phyloP scores from a whole-genome alignment of 108 stramenopile species.

The Cyclotella cryptica region DNA sequence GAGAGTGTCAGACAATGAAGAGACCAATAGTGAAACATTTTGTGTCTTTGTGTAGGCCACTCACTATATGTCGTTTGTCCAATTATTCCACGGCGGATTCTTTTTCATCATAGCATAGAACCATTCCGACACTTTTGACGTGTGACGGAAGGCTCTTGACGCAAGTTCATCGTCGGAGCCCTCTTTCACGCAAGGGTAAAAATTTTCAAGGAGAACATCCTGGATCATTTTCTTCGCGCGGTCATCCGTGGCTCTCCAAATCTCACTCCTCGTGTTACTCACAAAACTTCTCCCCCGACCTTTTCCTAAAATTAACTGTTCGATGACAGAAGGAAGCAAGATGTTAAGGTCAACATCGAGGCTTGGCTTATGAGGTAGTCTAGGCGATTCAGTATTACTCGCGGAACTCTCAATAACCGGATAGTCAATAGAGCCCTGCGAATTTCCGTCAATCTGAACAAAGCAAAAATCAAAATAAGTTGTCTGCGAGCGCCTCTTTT shows the following conservation, averaged over 20 bases:
- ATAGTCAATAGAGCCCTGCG: slow-evolving; percentile 10
- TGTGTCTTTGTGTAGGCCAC: not conserved
- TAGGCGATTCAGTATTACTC: not conserved
- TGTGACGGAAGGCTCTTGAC: slow-evolving; percentile 36
- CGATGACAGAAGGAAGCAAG: slow-evolving; percentile 67
- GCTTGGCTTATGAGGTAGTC: slow-evolving; percentile 62
- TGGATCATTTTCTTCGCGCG: slow-evolving; percentile 58
- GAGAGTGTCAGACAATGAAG: not conserved
- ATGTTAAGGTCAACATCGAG: slow-evolving; percentile 72
- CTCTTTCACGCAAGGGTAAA: slow-evolving; percentile 54
- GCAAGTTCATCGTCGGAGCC: slow-evolving; percentile 40
- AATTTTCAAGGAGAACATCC: slow-evolving; percentile 63
- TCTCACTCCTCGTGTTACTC: slow-evolving; percentile 59
- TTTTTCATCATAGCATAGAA: slow-evolving; percentile 79
- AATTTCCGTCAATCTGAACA: slow-evolving; percentile 29
- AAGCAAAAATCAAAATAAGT: not conserved
- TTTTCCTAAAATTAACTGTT: slow-evolving; percentile 77
- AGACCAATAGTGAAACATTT: not conserved
- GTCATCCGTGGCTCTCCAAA: slow-evolving; percentile 66
- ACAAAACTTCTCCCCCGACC: slow-evolving; percentile 70
- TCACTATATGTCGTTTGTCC: slow-evolving; percentile 78
- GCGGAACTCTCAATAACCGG: slow-evolving; percentile 15
- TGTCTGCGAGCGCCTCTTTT: not conserved
- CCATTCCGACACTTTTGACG: slow-evolving; percentile 66
- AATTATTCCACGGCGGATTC: slow-evolving; percentile 71